phyloP scores from a whole-genome alignment of 2,329 filamentous ascomycete species.

The Dactylellina leptospora region DNA sequence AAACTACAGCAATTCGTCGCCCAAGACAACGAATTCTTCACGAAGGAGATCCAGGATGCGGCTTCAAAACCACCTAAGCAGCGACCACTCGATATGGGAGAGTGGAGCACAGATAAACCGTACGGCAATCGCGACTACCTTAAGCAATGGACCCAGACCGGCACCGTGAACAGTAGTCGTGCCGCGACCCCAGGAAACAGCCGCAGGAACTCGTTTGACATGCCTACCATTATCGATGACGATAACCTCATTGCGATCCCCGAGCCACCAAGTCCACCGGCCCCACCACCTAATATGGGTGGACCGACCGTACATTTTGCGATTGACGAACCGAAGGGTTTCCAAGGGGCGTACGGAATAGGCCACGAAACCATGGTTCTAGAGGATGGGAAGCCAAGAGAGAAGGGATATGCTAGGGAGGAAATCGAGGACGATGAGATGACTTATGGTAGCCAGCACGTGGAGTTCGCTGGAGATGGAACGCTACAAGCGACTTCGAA shows the following conservation, averaged over 20 bases:
- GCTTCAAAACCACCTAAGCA: slow-evolving; percentile 34
- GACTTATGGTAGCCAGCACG: slow-evolving; percentile 33
- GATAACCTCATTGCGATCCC: slow-evolving; percentile 26
- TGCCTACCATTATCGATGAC: slow-evolving; percentile 11
- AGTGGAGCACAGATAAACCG: slow-evolving; percentile 27
- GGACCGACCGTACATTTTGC: slow-evolving; percentile 46
- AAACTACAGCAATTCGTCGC: slow-evolving; percentile 54
- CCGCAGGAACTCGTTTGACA: slow-evolving; percentile 39
- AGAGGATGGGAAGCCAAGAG: slow-evolving; percentile 17
- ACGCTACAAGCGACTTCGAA: slow-evolving; percentile 21
- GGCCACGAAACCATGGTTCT: slow-evolving; percentile 23
- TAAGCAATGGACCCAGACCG: slow-evolving; percentile 32
- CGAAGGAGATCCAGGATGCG: slow-evolving; percentile 48
- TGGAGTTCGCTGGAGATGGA: slow-evolving; percentile 33
- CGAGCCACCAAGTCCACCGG: slow-evolving; percentile 41
- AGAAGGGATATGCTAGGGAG: slow-evolving; percentile 16
- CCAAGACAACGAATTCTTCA: slow-evolving; percentile 56
- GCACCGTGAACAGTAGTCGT: slow-evolving; percentile 46
- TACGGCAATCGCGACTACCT: slow-evolving; percentile 12
- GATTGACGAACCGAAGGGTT: slow-evolving; percentile 11
- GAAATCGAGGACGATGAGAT: slow-evolving; percentile 50
- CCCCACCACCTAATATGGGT: background rate
- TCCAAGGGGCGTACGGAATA: slow-evolving; percentile 24
- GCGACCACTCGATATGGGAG: slow-evolving; percentile 20
- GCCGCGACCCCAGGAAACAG: slow-evolving; percentile 44